These are phyloP conservation scores for Plasmodium vivax DNA, from an alignment of 169 alveolate genomes.

Conservation along the genomic window DNA sequence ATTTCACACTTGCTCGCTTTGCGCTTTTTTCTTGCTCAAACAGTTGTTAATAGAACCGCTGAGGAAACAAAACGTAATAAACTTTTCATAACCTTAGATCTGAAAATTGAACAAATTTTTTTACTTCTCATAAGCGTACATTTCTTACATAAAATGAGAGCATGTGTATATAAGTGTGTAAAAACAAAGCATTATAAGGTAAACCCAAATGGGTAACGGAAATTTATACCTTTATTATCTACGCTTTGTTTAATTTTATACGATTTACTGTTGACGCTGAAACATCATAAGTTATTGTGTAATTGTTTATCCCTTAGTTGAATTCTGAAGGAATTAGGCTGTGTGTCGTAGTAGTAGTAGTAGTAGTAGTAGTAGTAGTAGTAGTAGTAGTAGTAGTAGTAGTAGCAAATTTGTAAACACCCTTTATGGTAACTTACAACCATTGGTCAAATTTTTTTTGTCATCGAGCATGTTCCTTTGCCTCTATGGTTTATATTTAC, in stretches of 20 bases:
- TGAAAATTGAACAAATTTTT: background rate
- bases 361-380: background rate
- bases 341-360: background rate
- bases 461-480: background rate
- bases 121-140: background rate
- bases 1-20: background rate
- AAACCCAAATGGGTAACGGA: background rate
- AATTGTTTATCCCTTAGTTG: background rate
- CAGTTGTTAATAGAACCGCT: background rate
- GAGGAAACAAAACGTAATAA: background rate
- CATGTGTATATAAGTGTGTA: background rate
- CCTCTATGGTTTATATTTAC: background rate
- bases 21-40: background rate
- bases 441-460: background rate
- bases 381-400: background rate
- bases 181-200: background rate
- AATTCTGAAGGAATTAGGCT: background rate
- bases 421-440: background rate
- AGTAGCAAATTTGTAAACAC: background rate
- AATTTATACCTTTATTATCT: background rate
- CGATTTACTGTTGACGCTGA: background rate
- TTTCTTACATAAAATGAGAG: background rate
- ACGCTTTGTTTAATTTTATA: background rate
- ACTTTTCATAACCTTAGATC: background rate
- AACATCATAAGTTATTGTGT: background rate